These are phyloP conservation scores for Brasenia schreberi DNA, from an alignment of 164 flowering plant genomes.

Conservation along the genomic window DNA sequence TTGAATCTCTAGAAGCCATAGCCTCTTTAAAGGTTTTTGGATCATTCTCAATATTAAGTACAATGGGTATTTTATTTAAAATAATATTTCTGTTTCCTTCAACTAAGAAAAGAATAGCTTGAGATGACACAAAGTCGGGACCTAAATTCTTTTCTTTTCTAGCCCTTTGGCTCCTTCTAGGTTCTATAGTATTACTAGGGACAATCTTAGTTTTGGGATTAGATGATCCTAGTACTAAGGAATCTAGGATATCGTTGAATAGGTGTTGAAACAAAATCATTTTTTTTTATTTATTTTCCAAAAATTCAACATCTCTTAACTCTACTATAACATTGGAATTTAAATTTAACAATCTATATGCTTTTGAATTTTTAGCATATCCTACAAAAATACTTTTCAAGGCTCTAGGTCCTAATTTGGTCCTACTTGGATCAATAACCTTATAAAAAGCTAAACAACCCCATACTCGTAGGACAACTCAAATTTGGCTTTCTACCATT, in stretches of 20 bases:
- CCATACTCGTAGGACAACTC: conserved; percentile 2
- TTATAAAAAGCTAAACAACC: conserved; percentile 7
- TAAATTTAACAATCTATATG: not conserved
- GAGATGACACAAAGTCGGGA: not conserved
- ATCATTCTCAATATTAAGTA: not conserved
- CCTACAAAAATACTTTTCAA: not conserved
- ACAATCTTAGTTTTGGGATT: not conserved
- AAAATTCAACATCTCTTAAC: not conserved
- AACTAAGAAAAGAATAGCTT: not conserved
- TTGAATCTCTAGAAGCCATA: not conserved
- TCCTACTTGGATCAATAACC: not conserved
- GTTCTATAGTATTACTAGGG: not conserved
- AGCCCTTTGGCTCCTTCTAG: not conserved
- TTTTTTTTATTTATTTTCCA: not conserved
- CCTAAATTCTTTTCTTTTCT: not conserved
- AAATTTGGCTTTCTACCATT: conserved; percentile 3
- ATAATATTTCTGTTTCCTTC: conserved; percentile 1
- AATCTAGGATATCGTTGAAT: not conserved
- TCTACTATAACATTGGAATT: conserved; percentile 1
- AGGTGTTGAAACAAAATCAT: not conserved
- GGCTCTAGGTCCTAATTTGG: conserved; percentile 2
- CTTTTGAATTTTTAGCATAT: not conserved
- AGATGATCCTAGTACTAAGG: not conserved
- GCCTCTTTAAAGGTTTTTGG: not conserved
- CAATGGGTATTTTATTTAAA: not conserved